Base-by-base conservation (phyloP, 345 rosid species). In the Salix arbutifolia region DNA sequence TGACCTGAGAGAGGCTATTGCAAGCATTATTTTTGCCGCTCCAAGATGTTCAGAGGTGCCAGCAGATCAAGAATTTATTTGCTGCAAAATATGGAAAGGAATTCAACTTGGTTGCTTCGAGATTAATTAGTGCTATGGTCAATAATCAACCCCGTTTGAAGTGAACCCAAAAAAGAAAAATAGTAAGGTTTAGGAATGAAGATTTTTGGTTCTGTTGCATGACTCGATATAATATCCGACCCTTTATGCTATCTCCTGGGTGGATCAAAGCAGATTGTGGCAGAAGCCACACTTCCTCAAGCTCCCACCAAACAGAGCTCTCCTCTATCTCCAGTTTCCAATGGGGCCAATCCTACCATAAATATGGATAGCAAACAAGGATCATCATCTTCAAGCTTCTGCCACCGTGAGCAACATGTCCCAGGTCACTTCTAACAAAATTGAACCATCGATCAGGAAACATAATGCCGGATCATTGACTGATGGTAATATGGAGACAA, bases 1-100 rank as follows among this genome's bases (percentile, higher is more conserved):
- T 77, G 99, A 95, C 85, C 70, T 95, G 84, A 90, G 87, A 80
- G 99, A 95, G 83, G 99, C 97, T 77, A 76, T 93, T 80, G 88
- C 97, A 50, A 93, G 97, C 84, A 90, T 95, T 72, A 89, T 93
- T 66, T 95, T 91, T 88, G 91, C 99, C 50, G 91, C 99, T 79
- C 94, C 99, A n/a, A 88, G 97, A 85, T 91, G 97, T 83, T 93
- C 99, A 46, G 97, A 95, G 79, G 88, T 95, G 75, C 94, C 97
- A 52, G 82, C 92, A 87, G 68, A 79, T 95, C 65, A 93, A 88
- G 91, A 95, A 93, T 79, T 81, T 93, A 58, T 88, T 95, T 84
- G 76, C 90, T 75, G 75, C 93, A 18, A 95, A 93, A 85, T 95
- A 93, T 83, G 97, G 97, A 25, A 93, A 95, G 85, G 97, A 95